Percentiles rank a stretch among this genome's conserved stretches.
Evolutionary conservation across 129 eudicot genomes (phyloP).

Genomic region (Tagetes patula): DNA sequence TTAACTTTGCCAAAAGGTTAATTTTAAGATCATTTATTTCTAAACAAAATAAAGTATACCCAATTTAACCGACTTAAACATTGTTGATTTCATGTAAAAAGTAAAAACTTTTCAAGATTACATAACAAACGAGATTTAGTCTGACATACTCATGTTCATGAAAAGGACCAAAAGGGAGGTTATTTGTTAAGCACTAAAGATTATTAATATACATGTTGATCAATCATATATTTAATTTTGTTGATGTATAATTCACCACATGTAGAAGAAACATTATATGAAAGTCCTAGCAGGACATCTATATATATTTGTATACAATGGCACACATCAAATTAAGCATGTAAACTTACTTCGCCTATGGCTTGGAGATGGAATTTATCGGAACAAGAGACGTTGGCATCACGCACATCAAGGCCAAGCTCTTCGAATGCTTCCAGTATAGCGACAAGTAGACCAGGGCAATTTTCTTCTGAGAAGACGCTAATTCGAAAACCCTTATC

Average conservation of each 20-base stretch:
- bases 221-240: background rate
- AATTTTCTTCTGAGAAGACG: slow-evolving; percentile 45
- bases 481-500: slow-evolving; percentile 64
- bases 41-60: too few relatives aligned
- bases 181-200: too few relatives aligned
- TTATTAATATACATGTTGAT: too few relatives aligned
- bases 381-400: slow-evolving; percentile 64
- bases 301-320: background rate
- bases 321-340: background rate
- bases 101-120: too few relatives aligned
- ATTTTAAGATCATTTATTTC: too few relatives aligned
- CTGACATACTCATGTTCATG: background rate
- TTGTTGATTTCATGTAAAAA: too few relatives aligned
- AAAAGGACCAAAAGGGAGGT: background rate
- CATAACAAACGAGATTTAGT: too few relatives aligned
- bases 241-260: background rate
- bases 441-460: slow-evolving; percentile 64
- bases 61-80: too few relatives aligned
- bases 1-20: too few relatives aligned
- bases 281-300: too few relatives aligned
- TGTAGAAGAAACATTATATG: background rate
- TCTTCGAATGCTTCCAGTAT: slow-evolving; percentile 69
- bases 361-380: slow-evolving; percentile 66
- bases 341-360: slow-evolving; percentile 51
- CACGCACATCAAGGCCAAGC: slow-evolving; percentile 61